Conservation (phyloP, 2,329 filamentous ascomycete species). For the Ceratocystis cubensis region DNA sequence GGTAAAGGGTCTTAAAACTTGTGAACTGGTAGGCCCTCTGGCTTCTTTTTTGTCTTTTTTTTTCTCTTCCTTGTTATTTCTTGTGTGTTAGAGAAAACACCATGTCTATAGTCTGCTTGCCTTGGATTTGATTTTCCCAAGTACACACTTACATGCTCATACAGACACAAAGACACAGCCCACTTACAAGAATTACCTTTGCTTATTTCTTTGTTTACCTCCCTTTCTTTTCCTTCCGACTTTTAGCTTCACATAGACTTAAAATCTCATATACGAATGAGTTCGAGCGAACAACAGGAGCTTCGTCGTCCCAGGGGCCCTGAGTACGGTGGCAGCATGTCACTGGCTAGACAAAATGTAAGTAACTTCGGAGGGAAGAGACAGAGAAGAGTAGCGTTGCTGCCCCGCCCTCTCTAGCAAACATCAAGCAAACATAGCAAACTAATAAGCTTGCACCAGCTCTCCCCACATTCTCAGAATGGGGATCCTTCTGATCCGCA, state of each 20-base stretch:
- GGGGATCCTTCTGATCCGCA: background rate
- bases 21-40: too few species aligned
- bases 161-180: background rate
- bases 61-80: background rate
- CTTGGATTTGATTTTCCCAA: background rate
- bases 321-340: background rate
- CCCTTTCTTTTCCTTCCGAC: background rate
- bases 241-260: background rate
- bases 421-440: background rate
- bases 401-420: background rate
- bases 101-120: background rate
- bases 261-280: background rate
- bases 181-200: too few species aligned
- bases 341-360: background rate
- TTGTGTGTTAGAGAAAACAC: background rate
- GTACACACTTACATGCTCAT: background rate
- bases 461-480: background rate
- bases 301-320: background rate
- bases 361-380: background rate
- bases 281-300: background rate
- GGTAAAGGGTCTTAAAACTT: too few species aligned
- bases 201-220: background rate
- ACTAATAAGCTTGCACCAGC: background rate
- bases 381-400: too few species aligned
- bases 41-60: background rate